phyloP scores from a whole-genome alignment of 768 basidiomycete genomes.

The Macrolepiota dolichaula region DNA sequence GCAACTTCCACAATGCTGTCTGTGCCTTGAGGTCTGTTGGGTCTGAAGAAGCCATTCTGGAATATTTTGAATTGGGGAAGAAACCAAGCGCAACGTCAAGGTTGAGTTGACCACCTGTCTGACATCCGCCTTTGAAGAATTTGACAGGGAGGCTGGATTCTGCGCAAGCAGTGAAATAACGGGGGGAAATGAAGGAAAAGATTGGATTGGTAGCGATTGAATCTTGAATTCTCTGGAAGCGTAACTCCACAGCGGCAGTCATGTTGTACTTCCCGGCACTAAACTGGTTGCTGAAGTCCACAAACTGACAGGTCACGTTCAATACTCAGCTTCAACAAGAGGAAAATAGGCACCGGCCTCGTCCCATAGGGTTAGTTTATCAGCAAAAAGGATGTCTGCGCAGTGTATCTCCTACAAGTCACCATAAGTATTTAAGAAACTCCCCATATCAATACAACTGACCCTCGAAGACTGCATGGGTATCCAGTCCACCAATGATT shows the following conservation, averaged over 20 bases:
- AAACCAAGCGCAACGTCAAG: conserved; percentile 8
- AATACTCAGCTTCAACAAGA: too few relatives aligned
- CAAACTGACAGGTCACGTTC: too few relatives aligned
- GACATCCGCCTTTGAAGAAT: conserved; percentile 11
- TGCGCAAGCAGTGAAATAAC: conserved; percentile 16
- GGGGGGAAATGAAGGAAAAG: conserved; percentile 12
- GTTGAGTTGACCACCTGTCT: conserved; percentile 1
- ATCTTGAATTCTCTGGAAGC: conserved; percentile 15
- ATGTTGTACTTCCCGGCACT: conserved; percentile 18
- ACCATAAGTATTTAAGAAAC: too few relatives aligned
- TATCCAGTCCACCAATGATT: too few relatives aligned
- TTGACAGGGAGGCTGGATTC: conserved; percentile 7
- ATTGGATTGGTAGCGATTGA: neutral
- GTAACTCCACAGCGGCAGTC: conserved; percentile 15
- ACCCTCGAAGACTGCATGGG: too few relatives aligned
- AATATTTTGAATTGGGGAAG: conserved; percentile 12
- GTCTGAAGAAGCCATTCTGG: neutral
- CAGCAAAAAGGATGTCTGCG: too few relatives aligned
- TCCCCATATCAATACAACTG: too few relatives aligned
- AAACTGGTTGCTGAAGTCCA: conserved; percentile 16
- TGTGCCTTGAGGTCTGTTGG: neutral
- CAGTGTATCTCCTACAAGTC: too few relatives aligned
- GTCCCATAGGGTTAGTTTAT: too few relatives aligned
- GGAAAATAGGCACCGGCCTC: too few relatives aligned
- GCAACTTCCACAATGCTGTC: neutral